Evolutionary conservation across 441 rosid genomes (phyloP).

Genomic region (Hura crepitans): DNA sequence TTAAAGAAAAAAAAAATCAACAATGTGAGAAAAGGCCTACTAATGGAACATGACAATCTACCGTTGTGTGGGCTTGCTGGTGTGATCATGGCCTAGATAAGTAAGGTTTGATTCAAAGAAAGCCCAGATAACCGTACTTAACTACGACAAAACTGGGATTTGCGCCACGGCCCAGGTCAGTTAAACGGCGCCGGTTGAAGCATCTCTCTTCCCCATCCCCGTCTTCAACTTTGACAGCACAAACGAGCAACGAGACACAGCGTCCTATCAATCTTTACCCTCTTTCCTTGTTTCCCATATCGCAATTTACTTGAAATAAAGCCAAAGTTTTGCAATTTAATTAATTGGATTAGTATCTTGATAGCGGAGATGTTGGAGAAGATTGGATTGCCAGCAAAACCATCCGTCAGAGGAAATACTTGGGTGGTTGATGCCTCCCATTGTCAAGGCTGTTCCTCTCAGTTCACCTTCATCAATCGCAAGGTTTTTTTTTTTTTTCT

Average conservation of each 20-base stretch:
- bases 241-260: not conserved
- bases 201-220: not conserved
- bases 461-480: constrained; percentile 95
- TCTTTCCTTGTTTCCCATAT: not conserved
- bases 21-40: too few relatives aligned
- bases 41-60: too few relatives aligned
- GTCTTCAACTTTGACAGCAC: not conserved
- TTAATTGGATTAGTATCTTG: not conserved
- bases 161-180: not conserved
- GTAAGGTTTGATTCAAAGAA: too few relatives aligned
- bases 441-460: constrained; percentile 95
- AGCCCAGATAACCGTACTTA: too few relatives aligned
- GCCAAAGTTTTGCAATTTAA: not conserved
- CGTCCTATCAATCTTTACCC: not conserved
- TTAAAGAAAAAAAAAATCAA: too few relatives aligned
- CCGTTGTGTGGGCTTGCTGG: too few relatives aligned
- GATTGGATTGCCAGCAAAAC: constrained; percentile 88
- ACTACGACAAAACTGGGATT: too few relatives aligned
- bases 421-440: constrained; percentile 93
- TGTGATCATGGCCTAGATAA: too few relatives aligned
- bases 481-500: constrained; percentile 48
- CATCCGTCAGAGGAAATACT: constrained; percentile 67
- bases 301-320: too few relatives aligned
- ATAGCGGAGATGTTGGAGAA: constrained; percentile 68
- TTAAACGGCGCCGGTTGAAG: not conserved